Conservation (phyloP, 257 asterid genomes). For the Orobanche coerulescens region DNA sequence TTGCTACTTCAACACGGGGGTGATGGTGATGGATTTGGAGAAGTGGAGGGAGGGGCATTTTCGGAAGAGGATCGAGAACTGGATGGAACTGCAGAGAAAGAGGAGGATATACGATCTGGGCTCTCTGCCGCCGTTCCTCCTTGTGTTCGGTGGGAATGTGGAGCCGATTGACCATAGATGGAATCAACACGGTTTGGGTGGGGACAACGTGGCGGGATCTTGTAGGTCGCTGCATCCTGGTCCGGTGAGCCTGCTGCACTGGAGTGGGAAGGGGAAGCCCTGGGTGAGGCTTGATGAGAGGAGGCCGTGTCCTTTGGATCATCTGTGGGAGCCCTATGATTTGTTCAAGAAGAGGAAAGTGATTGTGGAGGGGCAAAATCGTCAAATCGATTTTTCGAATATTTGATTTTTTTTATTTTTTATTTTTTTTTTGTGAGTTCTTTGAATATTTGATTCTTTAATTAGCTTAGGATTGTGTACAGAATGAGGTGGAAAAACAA, state of each 20-base stretch:
- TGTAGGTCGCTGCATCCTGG: constrained; percentile 76
- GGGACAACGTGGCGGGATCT: constrained; percentile 69
- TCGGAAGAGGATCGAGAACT: constrained; percentile 46
- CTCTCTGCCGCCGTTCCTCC: constrained; percentile 31
- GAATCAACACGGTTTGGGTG: constrained; percentile 68
- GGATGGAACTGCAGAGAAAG: constrained; percentile 77
- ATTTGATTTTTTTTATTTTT: constrained; percentile 14
- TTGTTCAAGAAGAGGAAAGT: constrained; percentile 35
- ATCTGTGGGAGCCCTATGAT: constrained; percentile 71
- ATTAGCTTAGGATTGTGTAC: constrained; percentile 31
- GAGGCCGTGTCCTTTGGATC: constrained; percentile 74
- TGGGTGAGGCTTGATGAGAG: constrained; percentile 69
- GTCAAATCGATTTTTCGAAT: constrained; percentile 30
- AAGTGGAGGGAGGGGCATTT: constrained; percentile 65
- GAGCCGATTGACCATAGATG: constrained; percentile 32
- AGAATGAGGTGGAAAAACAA: constrained; percentile 20
- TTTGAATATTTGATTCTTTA: constrained; percentile 21
- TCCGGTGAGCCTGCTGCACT: constrained; percentile 60
- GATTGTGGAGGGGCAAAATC: constrained; percentile 24
- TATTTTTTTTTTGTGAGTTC: not conserved
- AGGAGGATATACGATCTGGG: constrained; percentile 41
- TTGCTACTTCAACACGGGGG: constrained; percentile 80
- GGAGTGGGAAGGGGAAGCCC: constrained; percentile 68
- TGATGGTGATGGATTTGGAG: constrained; percentile 68
- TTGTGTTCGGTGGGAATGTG: constrained; percentile 35